A percentile compares a stretch with the other conserved stretches of the same genome.
These are phyloP conservation scores for Cladosporium halotolerans DNA, from an alignment of 2,329 filamentous ascomycete genomes.

Conservation along the genomic window DNA sequence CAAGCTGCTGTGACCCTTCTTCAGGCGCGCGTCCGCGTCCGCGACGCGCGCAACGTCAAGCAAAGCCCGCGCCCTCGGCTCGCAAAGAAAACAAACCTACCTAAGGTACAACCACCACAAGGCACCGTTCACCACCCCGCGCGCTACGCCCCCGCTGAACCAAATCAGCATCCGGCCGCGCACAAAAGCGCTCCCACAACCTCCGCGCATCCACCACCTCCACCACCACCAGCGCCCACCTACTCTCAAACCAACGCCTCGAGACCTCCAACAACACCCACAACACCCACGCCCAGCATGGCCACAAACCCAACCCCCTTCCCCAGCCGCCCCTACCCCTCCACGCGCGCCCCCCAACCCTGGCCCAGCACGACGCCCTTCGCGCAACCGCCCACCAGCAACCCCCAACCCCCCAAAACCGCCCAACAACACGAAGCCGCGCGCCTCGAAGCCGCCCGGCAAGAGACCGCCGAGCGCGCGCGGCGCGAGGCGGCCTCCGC, in stretches of 20 bases:
- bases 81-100: too few species aligned
- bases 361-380: conserved; percentile 28
- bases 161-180: too few species aligned
- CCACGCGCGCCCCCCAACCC: conserved; percentile 31
- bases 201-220: background rate
- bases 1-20: too few species aligned
- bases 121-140: too few species aligned
- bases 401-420: conserved; percentile 24
- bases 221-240: background rate
- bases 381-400: conserved; percentile 22
- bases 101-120: too few species aligned
- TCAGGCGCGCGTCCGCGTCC: too few species aligned
- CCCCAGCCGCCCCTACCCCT: conserved; percentile 48
- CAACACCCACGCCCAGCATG: conserved; percentile 32
- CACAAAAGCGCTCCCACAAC: background rate
- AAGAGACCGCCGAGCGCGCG: conserved; percentile 36
- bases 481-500: conserved; percentile 37
- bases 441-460: background rate
- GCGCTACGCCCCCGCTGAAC: too few species aligned
- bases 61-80: too few species aligned
- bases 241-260: background rate
- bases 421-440: conserved; percentile 36
- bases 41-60: too few species aligned
- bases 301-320: conserved; percentile 47
- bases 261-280: conserved; percentile 7